Base-by-base conservation (phyloP, 371 early-diverging fungal species). In the Haplosporangium sp. region DNA sequence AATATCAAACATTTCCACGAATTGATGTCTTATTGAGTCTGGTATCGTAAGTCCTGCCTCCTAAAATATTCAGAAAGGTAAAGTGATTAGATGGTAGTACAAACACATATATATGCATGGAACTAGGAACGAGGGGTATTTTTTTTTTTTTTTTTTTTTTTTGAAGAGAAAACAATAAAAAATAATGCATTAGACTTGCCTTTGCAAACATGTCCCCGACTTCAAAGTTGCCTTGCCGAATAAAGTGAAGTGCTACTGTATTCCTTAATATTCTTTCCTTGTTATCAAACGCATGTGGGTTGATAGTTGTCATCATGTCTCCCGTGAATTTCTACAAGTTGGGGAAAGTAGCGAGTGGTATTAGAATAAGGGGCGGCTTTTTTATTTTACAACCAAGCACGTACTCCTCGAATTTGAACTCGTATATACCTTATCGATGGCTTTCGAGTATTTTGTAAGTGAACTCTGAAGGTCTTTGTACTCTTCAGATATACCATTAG, bases 171-270 rank as follows among this genome's bases (percentile, higher is more conserved):
- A 40, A 19, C 17, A 40, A 60, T 8, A 60, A 61, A 61, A 44
- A 39, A n/a, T 11, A 27, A 4, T 10, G 34, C 11, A 27, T 27
- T 17, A 6, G 76, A 61, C 58, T 71, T 85, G 65, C 89, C 86
- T 77, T 87, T 74, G 65, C 83, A 69, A 93, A 92, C 10, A 85
- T 74, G 37, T 92, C 88, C 27, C 90, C 94, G 19, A 94, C 74
- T 19, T 89, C 91, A 77, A 95, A 96, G 50, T 93, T 88, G 19
- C 97, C 97, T 79, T 96, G 92, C n/a, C 96, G 88, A 42, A 96
- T 88, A 74, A 97, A 94, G 67, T 97, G 96, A 67, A 86, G 66
- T 5, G 90, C 90, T 20, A 97, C 76, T 9, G 93, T 85, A 35
- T 84, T 85, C 50, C 86, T 77, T 44, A 97, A 71, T 35, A 90